A percentile compares a stretch with the other conserved stretches of the same genome.
These are phyloP conservation scores for Trichoderma sp. DNA, from an alignment of 2,329 filamentous ascomycete species.

Conservation along the genomic window DNA sequence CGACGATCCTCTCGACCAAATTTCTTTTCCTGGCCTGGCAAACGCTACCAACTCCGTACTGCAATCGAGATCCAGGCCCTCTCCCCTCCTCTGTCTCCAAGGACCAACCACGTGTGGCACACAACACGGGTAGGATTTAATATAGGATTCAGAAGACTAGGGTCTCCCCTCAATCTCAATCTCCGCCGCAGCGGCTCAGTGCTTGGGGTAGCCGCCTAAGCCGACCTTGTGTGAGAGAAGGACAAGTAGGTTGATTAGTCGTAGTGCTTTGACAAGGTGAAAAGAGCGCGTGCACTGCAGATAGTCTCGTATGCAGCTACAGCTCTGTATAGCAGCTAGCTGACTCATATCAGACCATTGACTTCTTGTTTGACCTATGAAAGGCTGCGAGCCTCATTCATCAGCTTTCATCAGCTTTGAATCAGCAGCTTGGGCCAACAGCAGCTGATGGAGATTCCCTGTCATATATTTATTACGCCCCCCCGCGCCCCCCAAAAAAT, in stretches of 20 bases:
- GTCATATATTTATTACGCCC: not conserved
- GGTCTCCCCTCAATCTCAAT: not conserved
- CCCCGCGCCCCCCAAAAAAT: not conserved
- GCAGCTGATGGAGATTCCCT: not conserved
- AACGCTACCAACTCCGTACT: not conserved
- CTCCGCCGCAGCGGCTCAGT: not conserved
- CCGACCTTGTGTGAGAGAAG: not conserved
- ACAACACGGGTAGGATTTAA: conserved; percentile 1
- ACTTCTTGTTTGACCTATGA: not conserved
- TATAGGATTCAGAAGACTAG: conserved; percentile 8
- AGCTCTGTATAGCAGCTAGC: not conserved
- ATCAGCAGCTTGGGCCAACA: not conserved
- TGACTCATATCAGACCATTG: not conserved
- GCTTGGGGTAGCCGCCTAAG: not conserved
- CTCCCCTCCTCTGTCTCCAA: not conserved
- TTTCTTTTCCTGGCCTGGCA: not conserved
- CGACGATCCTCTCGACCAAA: not conserved
- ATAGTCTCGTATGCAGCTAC: not conserved
- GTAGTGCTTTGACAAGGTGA: not conserved
- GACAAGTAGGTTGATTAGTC: not conserved
- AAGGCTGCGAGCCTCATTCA: not conserved
- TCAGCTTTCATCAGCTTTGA: not conserved
- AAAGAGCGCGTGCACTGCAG: not conserved
- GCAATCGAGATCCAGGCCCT: not conserved
- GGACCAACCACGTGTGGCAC: conserved; percentile 1